A percentile compares a stretch with the other conserved stretches of the same genome.
These are phyloP conservation scores for Xylaria sp. DNA, from an alignment of 2,329 filamentous ascomycete species.

Conservation along the genomic window DNA sequence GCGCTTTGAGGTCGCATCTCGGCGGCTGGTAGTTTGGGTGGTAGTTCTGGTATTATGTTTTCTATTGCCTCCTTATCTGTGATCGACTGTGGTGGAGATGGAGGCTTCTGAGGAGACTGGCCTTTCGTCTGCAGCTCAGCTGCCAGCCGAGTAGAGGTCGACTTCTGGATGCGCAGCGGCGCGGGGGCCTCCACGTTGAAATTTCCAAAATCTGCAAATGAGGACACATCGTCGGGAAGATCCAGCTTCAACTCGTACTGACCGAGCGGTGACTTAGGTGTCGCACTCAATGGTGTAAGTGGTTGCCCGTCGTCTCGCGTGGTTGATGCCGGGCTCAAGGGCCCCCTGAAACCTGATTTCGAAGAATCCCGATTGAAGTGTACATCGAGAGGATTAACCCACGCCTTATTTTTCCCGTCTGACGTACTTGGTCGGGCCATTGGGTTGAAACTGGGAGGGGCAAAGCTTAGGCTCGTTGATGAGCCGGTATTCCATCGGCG, in stretches of 20 bases:
- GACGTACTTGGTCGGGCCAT: constrained; percentile 50
- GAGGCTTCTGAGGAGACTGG: constrained; percentile 44
- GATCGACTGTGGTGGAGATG: constrained; percentile 53
- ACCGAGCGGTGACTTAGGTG: constrained; percentile 55
- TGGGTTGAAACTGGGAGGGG: constrained; percentile 48
- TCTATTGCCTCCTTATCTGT: constrained; percentile 41
- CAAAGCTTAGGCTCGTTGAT: constrained; percentile 50
- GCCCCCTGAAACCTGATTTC: constrained; percentile 38
- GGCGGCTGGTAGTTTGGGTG: constrained; percentile 32
- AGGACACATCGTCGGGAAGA: constrained; percentile 44
- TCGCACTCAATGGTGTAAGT: constrained; percentile 37
- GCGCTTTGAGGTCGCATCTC: constrained; percentile 41
- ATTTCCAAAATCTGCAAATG: constrained; percentile 45
- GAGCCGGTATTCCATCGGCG: constrained; percentile 53
- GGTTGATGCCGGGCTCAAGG: constrained; percentile 26
- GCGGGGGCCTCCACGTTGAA: constrained; percentile 45
- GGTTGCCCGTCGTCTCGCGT: constrained; percentile 30
- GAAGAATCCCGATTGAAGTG: constrained; percentile 53
- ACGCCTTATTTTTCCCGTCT: constrained; percentile 53
- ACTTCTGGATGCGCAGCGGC: constrained; percentile 44
- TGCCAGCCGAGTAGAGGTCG: constrained; percentile 32
- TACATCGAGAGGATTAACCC: constrained; percentile 62
- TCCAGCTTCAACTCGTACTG: constrained; percentile 54
- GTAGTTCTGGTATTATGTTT: constrained; percentile 32
- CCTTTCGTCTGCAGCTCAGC: constrained; percentile 18